A percentile compares a stretch with the other conserved stretches of the same genome.
Evolutionary conservation across 805 yeast genomes (phyloP).

Genomic region (Candida cerambycidarum): DNA sequence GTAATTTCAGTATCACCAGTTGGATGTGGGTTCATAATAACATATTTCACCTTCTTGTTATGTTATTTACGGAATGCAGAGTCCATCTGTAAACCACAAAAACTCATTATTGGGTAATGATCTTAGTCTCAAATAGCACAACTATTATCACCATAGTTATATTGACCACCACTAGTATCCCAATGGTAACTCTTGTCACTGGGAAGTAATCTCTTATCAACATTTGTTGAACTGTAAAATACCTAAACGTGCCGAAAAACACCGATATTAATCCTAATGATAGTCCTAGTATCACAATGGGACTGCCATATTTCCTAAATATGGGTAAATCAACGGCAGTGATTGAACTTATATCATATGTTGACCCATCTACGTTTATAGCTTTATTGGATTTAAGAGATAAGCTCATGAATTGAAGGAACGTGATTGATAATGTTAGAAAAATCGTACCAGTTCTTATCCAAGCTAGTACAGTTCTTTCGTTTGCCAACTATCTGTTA

Average conservation of each 20-base stretch:
- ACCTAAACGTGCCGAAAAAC: conserved; percentile 24
- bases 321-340: conserved; percentile 1
- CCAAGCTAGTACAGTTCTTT: conserved; percentile 34
- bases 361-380: conserved; percentile 6
- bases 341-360: conserved; percentile 1
- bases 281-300: conserved; percentile 19
- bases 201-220: conserved; percentile 24
- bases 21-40: too few species aligned
- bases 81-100: too few species aligned
- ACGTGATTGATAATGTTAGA: conserved; percentile 22
- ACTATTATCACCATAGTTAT: conserved; percentile 20
- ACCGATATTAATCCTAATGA: conserved; percentile 18
- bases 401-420: conserved; percentile 24
- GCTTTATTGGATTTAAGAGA: conserved; percentile 15
- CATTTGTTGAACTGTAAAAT: conserved; percentile 24
- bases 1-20: too few species aligned
- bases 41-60: too few species aligned
- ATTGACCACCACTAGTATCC: conserved; percentile 19
- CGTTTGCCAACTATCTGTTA: conserved; percentile 31
- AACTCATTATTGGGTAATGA: conserved; percentile 1
- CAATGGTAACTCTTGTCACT: conserved; percentile 21
- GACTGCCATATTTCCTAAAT: conserved; percentile 16
- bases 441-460: conserved; percentile 24
- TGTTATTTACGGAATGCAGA: too few species aligned
- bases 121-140: conserved; percentile 20